These are phyloP conservation scores for Steccherinum ochraceum DNA, from an alignment of 768 basidiomycete species.

Conservation along the genomic window DNA sequence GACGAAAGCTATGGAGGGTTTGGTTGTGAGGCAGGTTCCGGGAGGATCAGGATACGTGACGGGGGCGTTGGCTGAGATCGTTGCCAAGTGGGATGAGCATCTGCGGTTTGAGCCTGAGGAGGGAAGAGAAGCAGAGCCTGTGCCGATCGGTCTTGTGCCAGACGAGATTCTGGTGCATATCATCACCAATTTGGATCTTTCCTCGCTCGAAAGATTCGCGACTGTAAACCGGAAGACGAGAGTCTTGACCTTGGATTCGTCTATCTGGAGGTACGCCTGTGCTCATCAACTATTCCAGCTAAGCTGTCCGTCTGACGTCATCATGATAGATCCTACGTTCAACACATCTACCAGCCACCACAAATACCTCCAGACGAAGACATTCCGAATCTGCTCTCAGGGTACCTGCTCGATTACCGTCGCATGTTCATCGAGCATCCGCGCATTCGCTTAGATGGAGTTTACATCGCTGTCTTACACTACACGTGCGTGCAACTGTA, in stretches of 20 bases:
- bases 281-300: neutral
- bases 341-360: slow-evolving; percentile 64
- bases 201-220: slow-evolving; percentile 74
- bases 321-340: slow-evolving; percentile 52
- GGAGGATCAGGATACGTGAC: slow-evolving; percentile 23
- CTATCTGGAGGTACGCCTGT: slow-evolving; percentile 65
- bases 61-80: slow-evolving; percentile 38
- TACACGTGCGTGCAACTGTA: slow-evolving; percentile 55
- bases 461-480: slow-evolving; percentile 90
- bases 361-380: slow-evolving; percentile 54
- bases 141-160: slow-evolving; percentile 57
- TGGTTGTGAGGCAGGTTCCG: slow-evolving; percentile 7
- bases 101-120: slow-evolving; percentile 65
- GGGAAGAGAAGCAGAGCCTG: slow-evolving; percentile 40
- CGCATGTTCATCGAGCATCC: slow-evolving; percentile 80
- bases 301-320: neutral
- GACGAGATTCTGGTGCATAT: slow-evolving; percentile 71
- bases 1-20: slow-evolving; percentile 6
- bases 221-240: slow-evolving; percentile 68
- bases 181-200: slow-evolving; percentile 58
- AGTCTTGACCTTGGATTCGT: slow-evolving; percentile 58
- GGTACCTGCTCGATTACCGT: slow-evolving; percentile 62
- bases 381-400: slow-evolving; percentile 39
- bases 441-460: slow-evolving; percentile 77
- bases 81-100: slow-evolving; percentile 41